Percentiles rank a stretch among this genome's conserved stretches.
These are phyloP conservation scores for Hygrocybe punicea DNA, from an alignment of 768 basidiomycete genomes.

Conservation along the genomic window DNA sequence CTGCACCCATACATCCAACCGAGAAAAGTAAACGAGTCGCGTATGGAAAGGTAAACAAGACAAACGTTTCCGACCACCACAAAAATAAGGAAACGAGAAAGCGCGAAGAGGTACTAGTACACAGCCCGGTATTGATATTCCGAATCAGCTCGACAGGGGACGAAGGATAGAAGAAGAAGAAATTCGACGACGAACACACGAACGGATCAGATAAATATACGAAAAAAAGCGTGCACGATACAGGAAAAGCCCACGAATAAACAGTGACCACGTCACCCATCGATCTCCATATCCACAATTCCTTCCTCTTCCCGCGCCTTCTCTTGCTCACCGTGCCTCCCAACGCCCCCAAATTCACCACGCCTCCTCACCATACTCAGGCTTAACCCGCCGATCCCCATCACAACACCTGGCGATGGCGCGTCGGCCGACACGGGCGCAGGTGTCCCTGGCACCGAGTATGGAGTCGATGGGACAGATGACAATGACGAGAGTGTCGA, in stretches of 20 bases:
- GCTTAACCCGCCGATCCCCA: neutral
- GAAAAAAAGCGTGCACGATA: neutral
- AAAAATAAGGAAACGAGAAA: too few relatives aligned
- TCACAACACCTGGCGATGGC: neutral
- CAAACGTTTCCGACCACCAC: too few relatives aligned
- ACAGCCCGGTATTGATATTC: too few relatives aligned
- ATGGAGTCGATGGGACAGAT: conserved; percentile 30
- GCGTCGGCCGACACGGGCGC: conserved; percentile 10
- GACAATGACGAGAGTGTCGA: neutral
- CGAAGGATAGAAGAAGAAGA: neutral
- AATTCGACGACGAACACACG: neutral
- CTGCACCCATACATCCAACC: too few relatives aligned
- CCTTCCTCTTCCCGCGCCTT: conserved; percentile 12
- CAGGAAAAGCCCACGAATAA: neutral
- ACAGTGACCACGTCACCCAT: neutral
- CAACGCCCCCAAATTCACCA: conserved; percentile 10
- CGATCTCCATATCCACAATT: conserved; percentile 11
- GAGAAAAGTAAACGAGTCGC: too few relatives aligned
- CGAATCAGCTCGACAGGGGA: too few relatives aligned
- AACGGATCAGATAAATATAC: neutral
- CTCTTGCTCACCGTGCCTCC: conserved; percentile 16
- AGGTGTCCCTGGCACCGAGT: conserved; percentile 22
- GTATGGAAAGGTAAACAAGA: too few relatives aligned
- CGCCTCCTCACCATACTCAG: neutral
- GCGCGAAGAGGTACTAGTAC: too few relatives aligned